Evolutionary conservation across 768 basidiomycete species (phyloP), one percentile per base, ranked within the genome.

Genomic region (Lactifluus pinguis): DNA sequence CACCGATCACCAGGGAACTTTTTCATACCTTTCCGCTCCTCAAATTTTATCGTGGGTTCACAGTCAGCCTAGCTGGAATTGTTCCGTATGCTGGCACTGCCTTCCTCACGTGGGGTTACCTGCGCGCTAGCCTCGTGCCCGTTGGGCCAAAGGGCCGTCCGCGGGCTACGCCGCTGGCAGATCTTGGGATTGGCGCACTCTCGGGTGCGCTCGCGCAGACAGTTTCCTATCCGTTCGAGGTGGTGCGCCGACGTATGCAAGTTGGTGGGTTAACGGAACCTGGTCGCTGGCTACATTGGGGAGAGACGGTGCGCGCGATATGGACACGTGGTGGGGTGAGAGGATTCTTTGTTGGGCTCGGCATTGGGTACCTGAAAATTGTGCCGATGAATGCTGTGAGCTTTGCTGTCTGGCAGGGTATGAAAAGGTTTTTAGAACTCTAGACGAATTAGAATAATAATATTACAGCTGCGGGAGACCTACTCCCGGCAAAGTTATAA

Each of bases 41-140:
- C 57, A 91, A 95, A 68, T 93, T 98, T 74, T 99, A 98, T 71
- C 89, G 97, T 21, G 95, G 97, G n/a, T 98, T 98, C 74, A 85
- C 86, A 7, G 92, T 97, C 32, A 94, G 94, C 21, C 73, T 98
- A 42, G 72, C 83, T 13, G 95, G 97, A 49, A 98, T 98, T 81
- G 77, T 98, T 36, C 95, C 95, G 6, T 98, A 98, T 68, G 92
- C 94, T 3, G 95, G 95, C 19, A 90, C 92, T 2, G 92, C 91
- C 13, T 98, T 98, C 77, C 80, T 98, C 49, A 85, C 87, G 36
- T 98, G 92, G 87, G 95, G 89, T 45, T 86, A 78, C 70, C 77
- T 88, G 47, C 81, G 85, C 53, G 79, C 86, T 13, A 75, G 74
- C 38, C 75, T 88, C 59, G 75, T 85, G 34, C 82, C 83, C 41